phyloP scores from a whole-genome alignment of 805 yeast genomes.

The Myxozyma lipomycoides region DNA sequence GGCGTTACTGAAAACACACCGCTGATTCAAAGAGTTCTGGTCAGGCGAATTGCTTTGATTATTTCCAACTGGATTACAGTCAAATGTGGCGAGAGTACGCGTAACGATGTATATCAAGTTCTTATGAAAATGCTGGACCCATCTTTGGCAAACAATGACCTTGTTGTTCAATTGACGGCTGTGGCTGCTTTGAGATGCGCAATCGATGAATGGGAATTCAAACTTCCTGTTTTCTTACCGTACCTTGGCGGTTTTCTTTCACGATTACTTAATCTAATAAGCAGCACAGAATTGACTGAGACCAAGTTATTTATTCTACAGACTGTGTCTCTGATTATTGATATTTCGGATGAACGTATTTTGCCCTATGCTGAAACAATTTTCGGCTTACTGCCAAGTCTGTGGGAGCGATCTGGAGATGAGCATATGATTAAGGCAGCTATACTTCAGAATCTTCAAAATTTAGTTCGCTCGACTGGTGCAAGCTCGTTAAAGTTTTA shows the following conservation, averaged over 20 bases:
- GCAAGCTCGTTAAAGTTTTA: constrained; percentile 21
- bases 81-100: constrained; percentile 55
- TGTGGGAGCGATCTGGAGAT: constrained; percentile 63
- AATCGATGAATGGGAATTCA: constrained; percentile 84
- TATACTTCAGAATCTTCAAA: constrained; percentile 37
- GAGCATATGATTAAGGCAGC: constrained; percentile 39
- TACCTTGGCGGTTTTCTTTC: constrained; percentile 48
- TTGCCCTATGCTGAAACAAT: constrained; percentile 35
- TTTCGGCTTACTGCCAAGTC: constrained; percentile 53
- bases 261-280: constrained; percentile 49
- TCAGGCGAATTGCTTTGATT: constrained; percentile 72
- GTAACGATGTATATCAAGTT: constrained; percentile 56
- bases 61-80: constrained; percentile 77
- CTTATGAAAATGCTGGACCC: constrained; percentile 49
- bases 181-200: constrained; percentile 63
- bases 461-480: constrained; percentile 34
- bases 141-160: constrained; percentile 53
- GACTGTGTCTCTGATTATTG: constrained; percentile 55
- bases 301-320: constrained; percentile 71
- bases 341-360: constrained; percentile 34
- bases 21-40: constrained; percentile 57
- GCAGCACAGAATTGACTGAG: constrained; percentile 57
- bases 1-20: constrained; percentile 27
- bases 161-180: constrained; percentile 76
- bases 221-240: constrained; percentile 62